Evolutionary conservation across 2,329 filamentous ascomycete genomes (phyloP).

Genomic region (Aspergillus sp.): DNA sequence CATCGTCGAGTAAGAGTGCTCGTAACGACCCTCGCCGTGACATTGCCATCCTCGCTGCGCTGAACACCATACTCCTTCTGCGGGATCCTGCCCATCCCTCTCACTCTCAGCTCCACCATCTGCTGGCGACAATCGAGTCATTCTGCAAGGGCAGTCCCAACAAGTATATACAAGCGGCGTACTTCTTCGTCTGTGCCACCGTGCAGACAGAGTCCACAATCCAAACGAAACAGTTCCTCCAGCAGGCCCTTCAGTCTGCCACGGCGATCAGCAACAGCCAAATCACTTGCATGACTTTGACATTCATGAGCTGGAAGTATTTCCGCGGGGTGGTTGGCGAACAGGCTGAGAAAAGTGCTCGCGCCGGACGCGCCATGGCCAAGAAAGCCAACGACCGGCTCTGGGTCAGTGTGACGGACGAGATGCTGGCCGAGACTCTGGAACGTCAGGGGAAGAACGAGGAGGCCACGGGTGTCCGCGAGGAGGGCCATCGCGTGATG

Average conservation of each 20-base stretch:
- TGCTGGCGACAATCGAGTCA: constrained; percentile 66
- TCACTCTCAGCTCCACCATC: constrained; percentile 56
- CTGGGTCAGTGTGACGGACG: constrained; percentile 78
- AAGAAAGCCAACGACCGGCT: constrained; percentile 68
- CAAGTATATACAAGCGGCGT: constrained; percentile 73
- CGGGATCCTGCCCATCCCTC: constrained; percentile 60
- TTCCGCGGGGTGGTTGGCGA: constrained; percentile 80
- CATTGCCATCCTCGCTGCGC: constrained; percentile 59
- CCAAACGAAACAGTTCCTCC: constrained; percentile 75
- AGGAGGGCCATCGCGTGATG: constrained; percentile 45
- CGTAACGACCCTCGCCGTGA: constrained; percentile 58
- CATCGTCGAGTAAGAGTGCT: constrained; percentile 35
- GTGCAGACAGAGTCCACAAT: constrained; percentile 67
- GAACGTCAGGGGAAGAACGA: constrained; percentile 67
- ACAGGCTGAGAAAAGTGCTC: constrained; percentile 73
- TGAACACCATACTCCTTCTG: constrained; percentile 73
- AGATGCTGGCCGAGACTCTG: constrained; percentile 72
- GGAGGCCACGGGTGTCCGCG: constrained; percentile 48
- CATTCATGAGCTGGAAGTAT: constrained; percentile 78
- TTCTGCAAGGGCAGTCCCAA: constrained; percentile 70
- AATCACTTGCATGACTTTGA: constrained; percentile 78
- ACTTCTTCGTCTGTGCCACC: constrained; percentile 71
- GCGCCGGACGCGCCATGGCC: constrained; percentile 67
- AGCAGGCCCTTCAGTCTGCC: constrained; percentile 68
- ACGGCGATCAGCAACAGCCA: constrained; percentile 72